These are phyloP conservation scores for Phytophthora sp. DNA, from an alignment of 352 stramenopile genomes.

Conservation along the genomic window DNA sequence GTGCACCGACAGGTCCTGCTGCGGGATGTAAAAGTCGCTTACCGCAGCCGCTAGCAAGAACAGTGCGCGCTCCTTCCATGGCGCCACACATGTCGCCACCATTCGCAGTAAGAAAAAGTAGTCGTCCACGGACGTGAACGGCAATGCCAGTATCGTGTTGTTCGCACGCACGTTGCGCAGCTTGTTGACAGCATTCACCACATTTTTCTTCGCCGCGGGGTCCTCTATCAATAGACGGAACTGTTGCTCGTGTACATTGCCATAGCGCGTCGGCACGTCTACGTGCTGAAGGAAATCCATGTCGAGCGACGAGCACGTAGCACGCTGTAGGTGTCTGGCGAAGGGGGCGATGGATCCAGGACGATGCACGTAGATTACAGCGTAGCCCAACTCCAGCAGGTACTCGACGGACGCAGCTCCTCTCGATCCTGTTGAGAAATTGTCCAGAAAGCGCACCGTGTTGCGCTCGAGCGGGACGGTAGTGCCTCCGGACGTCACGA, in stretches of 20 bases:
- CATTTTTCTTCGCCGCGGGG: slow-evolving; percentile 44
- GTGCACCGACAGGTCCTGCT: slow-evolving; percentile 89
- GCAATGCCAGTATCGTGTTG: slow-evolving; percentile 83
- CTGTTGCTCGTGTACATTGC: slow-evolving; percentile 31
- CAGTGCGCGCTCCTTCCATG: slow-evolving; percentile 75
- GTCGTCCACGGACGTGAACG: slow-evolving; percentile 96
- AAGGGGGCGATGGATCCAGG: slow-evolving; percentile 89
- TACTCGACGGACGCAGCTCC: slow-evolving; percentile 89
- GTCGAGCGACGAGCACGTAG: slow-evolving; percentile 62
- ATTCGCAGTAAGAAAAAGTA: slow-evolving; percentile 95
- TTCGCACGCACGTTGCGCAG: slow-evolving; percentile 44
- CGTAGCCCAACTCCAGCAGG: slow-evolving; percentile 94
- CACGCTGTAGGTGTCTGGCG: slow-evolving; percentile 68
- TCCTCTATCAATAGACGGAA: slow-evolving; percentile 48
- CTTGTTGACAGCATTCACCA: slow-evolving; percentile 59
- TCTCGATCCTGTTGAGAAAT: slow-evolving; percentile 96
- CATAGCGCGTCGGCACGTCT: slow-evolving; percentile 23
- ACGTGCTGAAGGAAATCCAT: slow-evolving; percentile 75
- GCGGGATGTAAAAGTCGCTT: slow-evolving; percentile 98
- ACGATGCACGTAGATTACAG: slow-evolving; percentile 96
- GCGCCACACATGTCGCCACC: slow-evolving; percentile 67
- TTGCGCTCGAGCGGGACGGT: slow-evolving; percentile 95
- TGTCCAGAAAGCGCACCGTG: slow-evolving; percentile 97
- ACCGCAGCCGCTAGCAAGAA: slow-evolving; percentile 97
- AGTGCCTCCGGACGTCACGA: slow-evolving; percentile 96